phyloP scores from a whole-genome alignment of 1,139 yeast species.

The Scheffersomyces cryptocercus region DNA sequence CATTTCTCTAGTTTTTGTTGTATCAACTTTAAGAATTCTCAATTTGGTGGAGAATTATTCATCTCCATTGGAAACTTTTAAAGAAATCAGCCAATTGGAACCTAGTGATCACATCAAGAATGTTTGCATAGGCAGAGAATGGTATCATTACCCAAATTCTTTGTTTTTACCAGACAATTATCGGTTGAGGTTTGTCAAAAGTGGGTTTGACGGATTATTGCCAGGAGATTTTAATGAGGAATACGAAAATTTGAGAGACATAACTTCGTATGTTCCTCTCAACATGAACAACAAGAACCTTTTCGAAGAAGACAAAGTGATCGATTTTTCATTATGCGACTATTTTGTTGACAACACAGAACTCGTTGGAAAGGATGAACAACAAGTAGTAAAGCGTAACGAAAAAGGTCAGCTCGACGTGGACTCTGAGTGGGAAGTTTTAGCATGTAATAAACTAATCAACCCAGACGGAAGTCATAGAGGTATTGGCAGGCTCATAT shows the following conservation, averaged over 20 bases:
- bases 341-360: constrained; percentile 59
- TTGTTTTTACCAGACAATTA: constrained; percentile 66
- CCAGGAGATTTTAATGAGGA: constrained; percentile 82
- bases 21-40: constrained; percentile 41
- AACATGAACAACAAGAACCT: constrained; percentile 75
- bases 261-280: constrained; percentile 48
- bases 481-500: constrained; percentile 50
- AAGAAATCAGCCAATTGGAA: background rate
- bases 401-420: constrained; percentile 9
- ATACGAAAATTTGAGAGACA: constrained; percentile 17
- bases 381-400: constrained; percentile 17
- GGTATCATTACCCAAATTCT: constrained; percentile 92
- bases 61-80: constrained; percentile 51
- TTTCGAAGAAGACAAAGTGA: constrained; percentile 56
- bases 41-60: constrained; percentile 56
- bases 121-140: constrained; percentile 88
- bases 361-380: constrained; percentile 33
- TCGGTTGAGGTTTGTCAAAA: constrained; percentile 65
- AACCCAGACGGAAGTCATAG: constrained; percentile 44
- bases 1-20: background rate
- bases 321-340: constrained; percentile 49
- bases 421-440: constrained; percentile 39
- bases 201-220: constrained; percentile 82
- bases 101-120: constrained; percentile 29
- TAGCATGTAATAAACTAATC: constrained; percentile 46